Evolutionary conservation across 2,329 filamentous ascomycete species (phyloP), one percentile per base, ranked within the genome.

Genomic region (Juglanconis juglandina): DNA sequence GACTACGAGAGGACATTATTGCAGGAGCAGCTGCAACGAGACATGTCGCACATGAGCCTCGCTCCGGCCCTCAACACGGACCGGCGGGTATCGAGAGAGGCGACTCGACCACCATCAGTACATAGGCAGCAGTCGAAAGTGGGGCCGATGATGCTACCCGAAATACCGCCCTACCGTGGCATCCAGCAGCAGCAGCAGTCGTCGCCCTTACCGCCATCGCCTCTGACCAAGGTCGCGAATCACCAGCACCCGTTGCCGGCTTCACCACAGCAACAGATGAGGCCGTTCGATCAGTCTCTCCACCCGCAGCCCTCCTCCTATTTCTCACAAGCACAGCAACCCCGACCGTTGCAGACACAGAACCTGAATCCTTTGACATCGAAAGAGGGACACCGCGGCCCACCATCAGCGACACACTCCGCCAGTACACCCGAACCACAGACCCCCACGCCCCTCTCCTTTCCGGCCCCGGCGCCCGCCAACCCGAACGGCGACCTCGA

Each of bases 401-500:
- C 59, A 4, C 58, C 57, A 7, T 61, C 61, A 11, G 48, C 63
- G 4, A 59, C 60, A 1, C 59, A 62, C 56, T 52, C 62, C 11
- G 37, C 48, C 33, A 17, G 56, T 5, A 59, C 63, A 1, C 59
- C 66, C 7, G 66, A 66, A 8, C 63, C 64, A 2, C 60, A 58
- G 14, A 61, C 58, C 1, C 61, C 53, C 3, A 61, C 66, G 5
- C 65, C 64, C 4, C 76, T 79, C 10, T 76, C 82, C 2, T 87
- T 86, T 67, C 85, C 85, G 3, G 78, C 81, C 32, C 81, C 80
- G 6, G 79, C 84, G 1, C 82, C 86, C 0, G 70, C 80, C 2
- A 85, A 84, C 63, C 75, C 83, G 32, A 84, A 85, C 59, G 86
- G 84, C 11, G 90, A 96, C 60, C 82, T 96, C 30, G 95, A 96